Conservation (phyloP, 1,139 yeast genomes). For the Debaryomycetaceae sp. region DNA sequence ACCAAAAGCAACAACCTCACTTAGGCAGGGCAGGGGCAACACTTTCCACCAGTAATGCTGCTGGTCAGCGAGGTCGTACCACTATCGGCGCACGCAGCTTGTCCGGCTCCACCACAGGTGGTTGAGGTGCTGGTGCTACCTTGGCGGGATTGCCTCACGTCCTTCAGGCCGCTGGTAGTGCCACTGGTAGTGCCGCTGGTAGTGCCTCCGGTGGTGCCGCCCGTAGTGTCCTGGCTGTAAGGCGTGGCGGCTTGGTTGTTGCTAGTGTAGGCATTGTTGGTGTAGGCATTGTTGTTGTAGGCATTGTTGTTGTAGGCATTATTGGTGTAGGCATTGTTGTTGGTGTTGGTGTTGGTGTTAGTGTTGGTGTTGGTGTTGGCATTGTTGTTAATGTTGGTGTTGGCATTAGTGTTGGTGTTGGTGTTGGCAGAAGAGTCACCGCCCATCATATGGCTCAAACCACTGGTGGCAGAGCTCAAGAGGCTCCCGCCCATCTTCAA, state of each 20-base stretch:
- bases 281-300: background rate
- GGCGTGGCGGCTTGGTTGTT: background rate
- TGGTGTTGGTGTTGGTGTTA: background rate
- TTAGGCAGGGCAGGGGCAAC: background rate
- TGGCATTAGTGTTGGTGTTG: background rate
- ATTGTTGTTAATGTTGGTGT: background rate
- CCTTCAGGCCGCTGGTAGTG: no score
- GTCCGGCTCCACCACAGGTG: no score
- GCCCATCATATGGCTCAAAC: no score
- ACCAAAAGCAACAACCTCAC: background rate
- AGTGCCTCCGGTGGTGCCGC: background rate
- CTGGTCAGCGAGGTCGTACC: background rate
- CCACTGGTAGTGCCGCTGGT: background rate
- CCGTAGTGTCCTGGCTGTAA: background rate
- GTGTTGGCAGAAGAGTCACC: background rate
- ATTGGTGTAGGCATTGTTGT: background rate
- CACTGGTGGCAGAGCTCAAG: background rate
- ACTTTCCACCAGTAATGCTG: background rate
- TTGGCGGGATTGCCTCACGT: no score
- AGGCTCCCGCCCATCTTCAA: background rate
- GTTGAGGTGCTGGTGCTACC: no score
- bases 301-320: background rate
- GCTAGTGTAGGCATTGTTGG: background rate
- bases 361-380: background rate
- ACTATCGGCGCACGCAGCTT: no score